These are phyloP conservation scores for Verticillium dahliae DNA, from an alignment of 2,329 filamentous ascomycete genomes.

Conservation along the genomic window DNA sequence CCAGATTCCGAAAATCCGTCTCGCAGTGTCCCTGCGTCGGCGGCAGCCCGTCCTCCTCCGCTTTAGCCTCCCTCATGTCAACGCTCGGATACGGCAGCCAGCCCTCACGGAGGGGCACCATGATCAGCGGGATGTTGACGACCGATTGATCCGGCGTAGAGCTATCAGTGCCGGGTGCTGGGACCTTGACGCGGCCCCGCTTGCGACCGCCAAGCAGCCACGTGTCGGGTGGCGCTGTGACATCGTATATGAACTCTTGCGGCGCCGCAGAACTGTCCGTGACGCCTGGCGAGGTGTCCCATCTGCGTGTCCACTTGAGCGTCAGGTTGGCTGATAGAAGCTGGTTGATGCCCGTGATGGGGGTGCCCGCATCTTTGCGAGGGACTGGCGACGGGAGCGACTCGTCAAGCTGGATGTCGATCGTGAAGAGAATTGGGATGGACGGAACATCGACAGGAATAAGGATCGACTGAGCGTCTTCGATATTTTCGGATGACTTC, in stretches of 20 bases:
- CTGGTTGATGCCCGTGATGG: conserved; percentile 54
- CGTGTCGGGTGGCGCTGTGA: conserved; percentile 64
- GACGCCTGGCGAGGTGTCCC: conserved; percentile 42
- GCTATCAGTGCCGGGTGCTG: conserved; percentile 16
- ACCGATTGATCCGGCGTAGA: conserved; percentile 40
- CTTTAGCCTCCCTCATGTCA: conserved; percentile 62
- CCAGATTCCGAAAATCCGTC: conserved; percentile 72
- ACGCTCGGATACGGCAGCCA: conserved; percentile 71
- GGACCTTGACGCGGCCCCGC: conserved; percentile 41
- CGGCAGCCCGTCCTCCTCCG: conserved; percentile 16
- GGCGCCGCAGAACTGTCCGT: conserved; percentile 18
- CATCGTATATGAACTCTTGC: conserved; percentile 75
- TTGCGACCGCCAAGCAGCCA: conserved; percentile 84
- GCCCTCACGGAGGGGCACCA: conserved; percentile 76
- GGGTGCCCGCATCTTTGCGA: conserved; percentile 24
- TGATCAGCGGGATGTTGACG: conserved; percentile 59
- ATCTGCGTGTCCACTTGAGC: conserved; percentile 55
- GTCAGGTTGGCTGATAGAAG: conserved; percentile 56
- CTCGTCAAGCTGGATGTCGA: conserved; percentile 52
- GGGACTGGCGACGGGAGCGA: conserved; percentile 20
- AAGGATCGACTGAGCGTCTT: conserved; percentile 54
- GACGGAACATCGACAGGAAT: conserved; percentile 89
- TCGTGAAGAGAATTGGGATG: conserved; percentile 75
- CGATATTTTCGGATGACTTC: conserved; percentile 11
- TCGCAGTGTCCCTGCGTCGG: conserved; percentile 52